Percentiles rank a stretch among this genome's conserved stretches.
phyloP scores from a whole-genome alignment of 2,329 filamentous ascomycete genomes.

The Dactylellina drechsleri region DNA sequence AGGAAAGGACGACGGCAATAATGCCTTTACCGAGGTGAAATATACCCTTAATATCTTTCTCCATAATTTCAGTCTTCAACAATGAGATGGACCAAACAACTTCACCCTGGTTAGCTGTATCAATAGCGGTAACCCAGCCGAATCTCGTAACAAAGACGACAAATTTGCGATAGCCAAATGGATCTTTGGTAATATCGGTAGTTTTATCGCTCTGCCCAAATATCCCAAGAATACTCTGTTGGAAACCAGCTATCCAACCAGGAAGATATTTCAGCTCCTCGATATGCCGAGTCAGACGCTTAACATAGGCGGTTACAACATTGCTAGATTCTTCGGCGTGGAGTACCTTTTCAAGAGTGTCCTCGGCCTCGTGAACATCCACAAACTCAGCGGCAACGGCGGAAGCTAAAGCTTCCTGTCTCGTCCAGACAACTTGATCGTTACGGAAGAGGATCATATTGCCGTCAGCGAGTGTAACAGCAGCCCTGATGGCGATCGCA shows the following conservation, averaged over 20 bases:
- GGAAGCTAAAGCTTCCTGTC: conserved; percentile 82
- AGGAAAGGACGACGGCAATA: conserved; percentile 70
- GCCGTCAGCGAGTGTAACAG: conserved; percentile 71
- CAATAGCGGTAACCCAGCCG: conserved; percentile 81
- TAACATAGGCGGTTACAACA: conserved; percentile 81
- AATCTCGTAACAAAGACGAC: conserved; percentile 81
- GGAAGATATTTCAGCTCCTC: conserved; percentile 78
- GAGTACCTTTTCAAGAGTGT: conserved; percentile 80
- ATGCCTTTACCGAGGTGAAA: conserved; percentile 69
- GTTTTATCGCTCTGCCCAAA: conserved; percentile 69
- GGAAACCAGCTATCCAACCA: conserved; percentile 75
- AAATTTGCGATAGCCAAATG: conserved; percentile 89
- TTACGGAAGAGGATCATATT: conserved; percentile 89
- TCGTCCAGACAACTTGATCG: conserved; percentile 80
- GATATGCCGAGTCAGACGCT: conserved; percentile 83
- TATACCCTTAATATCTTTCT: conserved; percentile 73
- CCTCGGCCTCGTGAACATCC: conserved; percentile 72
- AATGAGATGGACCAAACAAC: conserved; percentile 75
- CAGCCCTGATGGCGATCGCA: conserved; percentile 80
- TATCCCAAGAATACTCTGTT: conserved; percentile 73
- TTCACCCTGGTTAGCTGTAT: conserved; percentile 77
- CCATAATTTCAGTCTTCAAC: conserved; percentile 70
- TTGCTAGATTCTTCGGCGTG: conserved; percentile 88
- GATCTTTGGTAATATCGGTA: conserved; percentile 68
- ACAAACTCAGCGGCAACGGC: conserved; percentile 83